These are phyloP conservation scores for Chlorella sp. DNA, from an alignment of 139 green algal genomes.

Conservation along the genomic window DNA sequence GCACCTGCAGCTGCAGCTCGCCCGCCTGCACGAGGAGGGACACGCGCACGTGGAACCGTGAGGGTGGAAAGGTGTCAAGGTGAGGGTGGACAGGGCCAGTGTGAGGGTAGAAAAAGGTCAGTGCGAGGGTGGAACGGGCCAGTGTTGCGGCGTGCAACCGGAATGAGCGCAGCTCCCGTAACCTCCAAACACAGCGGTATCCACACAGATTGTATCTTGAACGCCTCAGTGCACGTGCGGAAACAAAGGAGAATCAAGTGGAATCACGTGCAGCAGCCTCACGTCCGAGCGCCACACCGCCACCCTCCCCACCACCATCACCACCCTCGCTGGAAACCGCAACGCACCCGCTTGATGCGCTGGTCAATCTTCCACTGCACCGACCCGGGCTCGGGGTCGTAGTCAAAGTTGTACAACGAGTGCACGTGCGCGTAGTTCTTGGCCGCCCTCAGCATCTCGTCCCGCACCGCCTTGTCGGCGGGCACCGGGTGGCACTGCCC, in stretches of 20 bases:
- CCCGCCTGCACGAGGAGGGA: slow-evolving; percentile 36
- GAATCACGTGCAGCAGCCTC: neutral
- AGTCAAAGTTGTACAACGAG: slow-evolving; percentile 76
- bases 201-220: too few species aligned
- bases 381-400: slow-evolving; percentile 52
- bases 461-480: slow-evolving; percentile 54
- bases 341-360: slow-evolving; percentile 33
- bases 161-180: too few species aligned
- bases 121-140: too few species aligned
- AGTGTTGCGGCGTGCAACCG: too few species aligned
- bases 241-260: neutral
- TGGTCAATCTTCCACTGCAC: slow-evolving; percentile 53
- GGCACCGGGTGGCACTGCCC: slow-evolving; percentile 72
- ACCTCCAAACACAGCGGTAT: too few species aligned
- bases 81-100: too few species aligned
- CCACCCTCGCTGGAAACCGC: neutral
- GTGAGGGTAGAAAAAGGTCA: too few species aligned
- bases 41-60: too few species aligned
- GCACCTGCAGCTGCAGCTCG: slow-evolving; percentile 41
- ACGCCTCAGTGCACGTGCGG: too few species aligned
- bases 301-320: neutral
- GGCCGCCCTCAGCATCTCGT: slow-evolving; percentile 49
- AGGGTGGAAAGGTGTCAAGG: too few species aligned
- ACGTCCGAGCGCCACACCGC: neutral
- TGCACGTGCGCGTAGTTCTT: slow-evolving; percentile 43